Conservation (phyloP, 2,329 filamentous ascomycete species). For the Scleromitrula shiraiana region DNA sequence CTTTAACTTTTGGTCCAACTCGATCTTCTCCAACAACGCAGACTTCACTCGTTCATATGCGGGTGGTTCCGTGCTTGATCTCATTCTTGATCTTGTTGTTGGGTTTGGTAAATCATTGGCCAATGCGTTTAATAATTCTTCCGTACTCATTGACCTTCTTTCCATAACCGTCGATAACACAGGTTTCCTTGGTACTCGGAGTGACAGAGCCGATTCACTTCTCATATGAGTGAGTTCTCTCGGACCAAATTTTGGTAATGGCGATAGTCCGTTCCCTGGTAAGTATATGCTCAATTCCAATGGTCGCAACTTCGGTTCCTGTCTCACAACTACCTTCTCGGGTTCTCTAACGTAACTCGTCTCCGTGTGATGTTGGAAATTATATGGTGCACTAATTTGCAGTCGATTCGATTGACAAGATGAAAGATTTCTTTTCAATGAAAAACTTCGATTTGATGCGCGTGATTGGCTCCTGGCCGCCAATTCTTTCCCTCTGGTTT, state of each 20-base stretch:
- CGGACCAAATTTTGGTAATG: constrained; percentile 44
- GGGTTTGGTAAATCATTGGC: constrained; percentile 20
- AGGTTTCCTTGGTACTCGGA: constrained; percentile 26
- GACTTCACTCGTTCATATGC: constrained; percentile 27
- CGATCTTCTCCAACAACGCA: constrained; percentile 34
- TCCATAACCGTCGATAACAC: constrained; percentile 22
- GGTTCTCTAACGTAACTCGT: constrained; percentile 6
- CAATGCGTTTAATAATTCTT: constrained; percentile 22
- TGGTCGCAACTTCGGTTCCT: constrained; percentile 38
- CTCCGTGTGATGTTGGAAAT: constrained; percentile 8
- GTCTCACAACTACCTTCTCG: constrained; percentile 33
- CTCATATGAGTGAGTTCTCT: constrained; percentile 19
- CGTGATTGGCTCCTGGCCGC: constrained; percentile 33
- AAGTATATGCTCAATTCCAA: constrained; percentile 49
- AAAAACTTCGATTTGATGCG: constrained; percentile 37
- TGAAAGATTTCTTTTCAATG: constrained; percentile 36
- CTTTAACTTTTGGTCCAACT: constrained; percentile 49
- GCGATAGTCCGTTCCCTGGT: constrained; percentile 42
- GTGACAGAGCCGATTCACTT: constrained; percentile 25
- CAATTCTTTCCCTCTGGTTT: constrained; percentile 20
- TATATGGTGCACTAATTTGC: constrained; percentile 8
- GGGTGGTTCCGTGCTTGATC: constrained; percentile 25
- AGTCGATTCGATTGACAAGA: constrained; percentile 29
- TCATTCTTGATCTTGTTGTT: constrained; percentile 23
- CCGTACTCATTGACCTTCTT: constrained; percentile 20